phyloP scores from a whole-genome alignment of 1,284 basidiomycete species.

The Malassezia slooffiae region DNA sequence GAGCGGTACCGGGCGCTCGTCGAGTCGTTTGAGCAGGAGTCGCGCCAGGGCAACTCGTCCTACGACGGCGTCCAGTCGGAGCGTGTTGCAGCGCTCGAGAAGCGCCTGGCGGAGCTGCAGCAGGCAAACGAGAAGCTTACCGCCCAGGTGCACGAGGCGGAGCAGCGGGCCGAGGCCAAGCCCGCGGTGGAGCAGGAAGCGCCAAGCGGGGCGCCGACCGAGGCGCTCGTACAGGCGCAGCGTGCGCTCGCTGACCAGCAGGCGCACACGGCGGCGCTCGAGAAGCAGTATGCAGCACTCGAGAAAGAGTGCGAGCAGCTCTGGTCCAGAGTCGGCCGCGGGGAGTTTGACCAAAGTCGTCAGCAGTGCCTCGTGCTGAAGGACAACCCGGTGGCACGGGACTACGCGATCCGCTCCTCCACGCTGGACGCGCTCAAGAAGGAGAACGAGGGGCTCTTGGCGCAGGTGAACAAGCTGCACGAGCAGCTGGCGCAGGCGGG shows the following conservation, averaged over 20 bases:
- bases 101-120: slow-evolving; percentile 17
- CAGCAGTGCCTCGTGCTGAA: slow-evolving; percentile 59
- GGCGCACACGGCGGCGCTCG: slow-evolving; percentile 23
- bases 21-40: slow-evolving; percentile 28
- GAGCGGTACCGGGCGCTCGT: slow-evolving; percentile 23
- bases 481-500: background rate
- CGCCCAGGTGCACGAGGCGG: slow-evolving; percentile 8
- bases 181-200: background rate
- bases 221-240: slow-evolving; percentile 2
- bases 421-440: slow-evolving; percentile 59
- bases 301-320: slow-evolving; percentile 65
- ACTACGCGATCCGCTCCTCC: slow-evolving; percentile 59
- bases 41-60: slow-evolving; percentile 18
- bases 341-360: slow-evolving; percentile 63
- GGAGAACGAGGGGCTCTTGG: slow-evolving; percentile 55
- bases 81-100: slow-evolving; percentile 33
- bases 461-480: slow-evolving; percentile 16
- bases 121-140: slow-evolving; percentile 5
- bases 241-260: slow-evolving; percentile 8
- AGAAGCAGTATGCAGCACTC: slow-evolving; percentile 54
- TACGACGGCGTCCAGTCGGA: slow-evolving; percentile 36
- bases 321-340: slow-evolving; percentile 52
- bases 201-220: background rate
- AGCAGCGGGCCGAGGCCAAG: slow-evolving; percentile 7
- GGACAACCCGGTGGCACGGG: slow-evolving; percentile 64